Percentiles rank a stretch among this genome's conserved stretches.
These are phyloP conservation scores for Paecilomyces niveus DNA, from an alignment of 2,329 filamentous ascomycete genomes.

Conservation along the genomic window DNA sequence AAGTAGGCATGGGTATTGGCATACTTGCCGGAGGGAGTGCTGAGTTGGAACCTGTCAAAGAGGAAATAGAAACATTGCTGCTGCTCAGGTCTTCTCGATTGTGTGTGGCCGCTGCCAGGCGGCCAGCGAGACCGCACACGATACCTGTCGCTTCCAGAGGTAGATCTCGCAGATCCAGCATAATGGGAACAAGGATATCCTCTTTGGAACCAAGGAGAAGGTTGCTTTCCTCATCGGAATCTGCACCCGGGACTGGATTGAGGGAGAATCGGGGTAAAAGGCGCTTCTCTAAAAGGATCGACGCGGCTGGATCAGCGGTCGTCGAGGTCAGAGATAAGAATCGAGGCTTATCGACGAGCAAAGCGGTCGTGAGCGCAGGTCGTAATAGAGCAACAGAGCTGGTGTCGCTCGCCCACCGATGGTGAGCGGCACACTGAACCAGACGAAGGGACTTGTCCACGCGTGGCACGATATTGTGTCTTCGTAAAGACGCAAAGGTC, in stretches of 20 bases:
- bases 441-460: constrained; percentile 64
- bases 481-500: constrained; percentile 78
- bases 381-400: constrained; percentile 33
- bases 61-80: constrained; percentile 10
- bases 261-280: constrained; percentile 62
- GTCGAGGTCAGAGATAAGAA: constrained; percentile 44
- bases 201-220: constrained; percentile 66
- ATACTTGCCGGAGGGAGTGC: neutral
- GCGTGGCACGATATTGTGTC: constrained; percentile 65
- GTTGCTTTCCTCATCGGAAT: constrained; percentile 45
- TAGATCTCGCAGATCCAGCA: constrained; percentile 72
- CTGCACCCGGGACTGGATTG: constrained; percentile 39
- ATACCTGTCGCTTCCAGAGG: constrained; percentile 89
- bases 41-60: constrained; percentile 1
- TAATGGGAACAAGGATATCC: constrained; percentile 73
- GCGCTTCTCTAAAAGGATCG: constrained; percentile 38
- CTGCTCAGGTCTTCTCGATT: constrained; percentile 30
- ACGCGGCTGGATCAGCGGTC: constrained; percentile 38
- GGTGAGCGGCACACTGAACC: constrained; percentile 70
- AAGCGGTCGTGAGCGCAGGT: constrained; percentile 28
- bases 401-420: constrained; percentile 33
- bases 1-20: neutral
- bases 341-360: constrained; percentile 36
- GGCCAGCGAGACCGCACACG: constrained; percentile 84
- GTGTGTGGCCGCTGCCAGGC: constrained; percentile 65